phyloP scores from a whole-genome alignment of 352 stramenopile species.

The Globisporangium uncinulatum region DNA sequence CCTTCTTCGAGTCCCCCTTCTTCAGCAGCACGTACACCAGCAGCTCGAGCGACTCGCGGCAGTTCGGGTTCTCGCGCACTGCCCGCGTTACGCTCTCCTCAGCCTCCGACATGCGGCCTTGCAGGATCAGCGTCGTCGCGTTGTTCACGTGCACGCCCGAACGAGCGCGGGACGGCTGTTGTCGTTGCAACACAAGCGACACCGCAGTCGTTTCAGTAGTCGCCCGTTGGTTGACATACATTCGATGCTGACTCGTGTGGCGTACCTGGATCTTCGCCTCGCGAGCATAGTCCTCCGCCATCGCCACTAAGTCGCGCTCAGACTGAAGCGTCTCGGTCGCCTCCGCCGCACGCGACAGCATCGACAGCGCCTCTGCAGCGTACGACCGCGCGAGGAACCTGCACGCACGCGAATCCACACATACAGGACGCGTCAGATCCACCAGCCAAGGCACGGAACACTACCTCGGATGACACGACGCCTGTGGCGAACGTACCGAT shows the following conservation, averaged over 20 bases:
- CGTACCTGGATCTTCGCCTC: slow-evolving; percentile 71
- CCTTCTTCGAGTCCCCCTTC: slow-evolving; percentile 87
- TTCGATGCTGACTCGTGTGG: neutral
- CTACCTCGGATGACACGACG: neutral
- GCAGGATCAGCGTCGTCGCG: slow-evolving; percentile 68
- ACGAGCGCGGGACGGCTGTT: slow-evolving; percentile 52
- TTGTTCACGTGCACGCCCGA: slow-evolving; percentile 85
- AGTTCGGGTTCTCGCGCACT: slow-evolving; percentile 76
- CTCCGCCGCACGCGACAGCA: slow-evolving; percentile 80
- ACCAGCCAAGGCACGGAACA: neutral
- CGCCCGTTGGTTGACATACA: neutral
- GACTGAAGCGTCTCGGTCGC: slow-evolving; percentile 69
- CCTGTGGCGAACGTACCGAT: slow-evolving; percentile 25
- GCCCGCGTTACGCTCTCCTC: slow-evolving; percentile 82
- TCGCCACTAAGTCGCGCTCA: slow-evolving; percentile 62
- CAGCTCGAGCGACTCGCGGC: slow-evolving; percentile 76
- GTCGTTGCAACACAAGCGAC: slow-evolving; percentile 16
- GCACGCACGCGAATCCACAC: neutral
- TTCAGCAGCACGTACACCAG: slow-evolving; percentile 87
- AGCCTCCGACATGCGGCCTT: slow-evolving; percentile 63
- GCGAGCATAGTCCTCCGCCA: slow-evolving; percentile 73
- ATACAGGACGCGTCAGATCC: neutral
- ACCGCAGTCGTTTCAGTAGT: slow-evolving; percentile 3
- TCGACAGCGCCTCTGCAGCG: slow-evolving; percentile 85
- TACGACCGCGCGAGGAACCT: slow-evolving; percentile 83